Evolutionary conservation across 2,329 filamentous ascomycete species (phyloP), one percentile per base, ranked within the genome.

Genomic region (Nemania sp.): DNA sequence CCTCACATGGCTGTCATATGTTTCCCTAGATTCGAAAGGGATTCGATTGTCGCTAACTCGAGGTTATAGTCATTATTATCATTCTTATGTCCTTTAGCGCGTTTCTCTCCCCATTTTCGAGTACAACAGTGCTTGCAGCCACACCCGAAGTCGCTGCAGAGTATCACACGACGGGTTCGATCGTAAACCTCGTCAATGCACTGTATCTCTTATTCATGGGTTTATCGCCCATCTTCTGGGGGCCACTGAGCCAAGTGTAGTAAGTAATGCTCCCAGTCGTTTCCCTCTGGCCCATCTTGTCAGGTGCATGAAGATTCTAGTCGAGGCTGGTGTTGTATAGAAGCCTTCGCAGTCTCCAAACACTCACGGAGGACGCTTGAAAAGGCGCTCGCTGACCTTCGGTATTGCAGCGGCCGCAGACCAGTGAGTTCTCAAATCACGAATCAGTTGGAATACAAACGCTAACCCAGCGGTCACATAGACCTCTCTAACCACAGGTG

Each of bases 171-270:
- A 89, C 84, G 0, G 88, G 87, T 5, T 83, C 83, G 10, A 82
- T 92, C 58, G 87, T 93, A 72, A 90, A 91, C 70, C 75, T 90
- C 46, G 88, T 84, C 70, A 94, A 93, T 75, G 90, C 90, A 0
- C 75, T 89, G 17, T 90, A 89, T 64, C 80, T 90, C 77, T 71
- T 88, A 1, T 87, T 86, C 67, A 93, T 92, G 89, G 90, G 88
- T 0, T 57, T 91, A 4, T 84, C 82, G 13, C 86, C 89, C 1
- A 82, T 87, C 10, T 82, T 92, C 55, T 93, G 88, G 83, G 89
- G 90, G 0, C 90, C 90, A 0, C 77, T 91, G 60, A 90, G 87
- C 65, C 84, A 87, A 65, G 81, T 88, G 0, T 87, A 85, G 59
- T 62, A 62, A 51, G 59, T 51, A 35, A 32, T 40, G 9, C 20